These are phyloP conservation scores for Stipa capillata DNA, from an alignment of 176 grass and related monocot species.

Conservation along the genomic window DNA sequence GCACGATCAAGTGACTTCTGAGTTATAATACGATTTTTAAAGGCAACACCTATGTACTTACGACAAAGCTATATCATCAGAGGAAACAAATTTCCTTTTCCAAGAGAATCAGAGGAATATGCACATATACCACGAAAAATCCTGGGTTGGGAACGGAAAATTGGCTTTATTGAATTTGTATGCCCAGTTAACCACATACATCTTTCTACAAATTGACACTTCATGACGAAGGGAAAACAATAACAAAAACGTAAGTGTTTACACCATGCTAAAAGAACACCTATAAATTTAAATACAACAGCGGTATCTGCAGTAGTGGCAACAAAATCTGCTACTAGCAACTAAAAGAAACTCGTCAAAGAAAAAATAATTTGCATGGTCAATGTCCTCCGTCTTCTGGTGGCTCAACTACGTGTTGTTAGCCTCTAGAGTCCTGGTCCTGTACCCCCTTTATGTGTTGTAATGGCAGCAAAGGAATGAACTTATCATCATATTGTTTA, in stretches of 20 bases:
- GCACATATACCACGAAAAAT: background rate
- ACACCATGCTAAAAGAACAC: conserved; percentile 5
- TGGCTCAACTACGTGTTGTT: conserved; percentile 8
- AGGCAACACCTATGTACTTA: background rate
- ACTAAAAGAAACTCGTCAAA: background rate
- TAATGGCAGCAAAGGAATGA: background rate
- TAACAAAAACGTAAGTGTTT: background rate
- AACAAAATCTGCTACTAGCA: conserved; percentile 12
- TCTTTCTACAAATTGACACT: background rate
- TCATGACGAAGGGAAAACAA: conserved; percentile 1
- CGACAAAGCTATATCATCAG: background rate
- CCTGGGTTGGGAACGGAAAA: background rate
- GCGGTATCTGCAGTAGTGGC: background rate
- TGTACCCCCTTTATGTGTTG: too few species aligned
- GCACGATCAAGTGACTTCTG: background rate
- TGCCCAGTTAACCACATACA: background rate
- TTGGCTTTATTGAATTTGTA: background rate
- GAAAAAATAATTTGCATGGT: background rate
- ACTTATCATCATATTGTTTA: conserved; percentile 9
- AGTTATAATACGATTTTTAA: background rate
- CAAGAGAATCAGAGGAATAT: background rate
- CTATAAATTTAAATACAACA: conserved; percentile 4
- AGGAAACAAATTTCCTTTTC: background rate
- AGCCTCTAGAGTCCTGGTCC: background rate
- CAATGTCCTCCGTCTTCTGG: background rate